Conservation (phyloP, 2,329 filamentous ascomycete genomes). For the Fusarium anthophilum region DNA sequence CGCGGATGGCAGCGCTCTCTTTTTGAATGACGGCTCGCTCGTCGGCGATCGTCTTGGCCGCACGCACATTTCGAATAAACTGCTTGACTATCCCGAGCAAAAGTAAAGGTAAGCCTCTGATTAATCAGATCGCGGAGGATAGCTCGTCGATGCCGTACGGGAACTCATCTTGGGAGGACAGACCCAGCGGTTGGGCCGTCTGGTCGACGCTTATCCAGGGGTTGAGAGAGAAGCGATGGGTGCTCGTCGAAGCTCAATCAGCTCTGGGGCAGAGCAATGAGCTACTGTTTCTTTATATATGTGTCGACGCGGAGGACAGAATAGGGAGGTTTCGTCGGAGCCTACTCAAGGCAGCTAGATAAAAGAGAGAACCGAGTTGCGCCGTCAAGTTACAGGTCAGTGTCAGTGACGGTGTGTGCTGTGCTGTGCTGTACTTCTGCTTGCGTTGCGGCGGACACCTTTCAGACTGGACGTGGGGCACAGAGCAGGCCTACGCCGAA, state of each 20-base stretch:
- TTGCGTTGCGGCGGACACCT: conserved; percentile 42
- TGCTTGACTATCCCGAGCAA: conserved; percentile 80
- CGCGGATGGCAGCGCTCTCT: conserved; percentile 96
- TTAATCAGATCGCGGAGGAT: conserved; percentile 1
- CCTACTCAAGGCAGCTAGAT: conserved; percentile 42
- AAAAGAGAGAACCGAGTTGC: conserved; percentile 34
- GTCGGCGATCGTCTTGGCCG: conserved; percentile 98
- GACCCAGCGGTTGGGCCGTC: conserved; percentile 46
- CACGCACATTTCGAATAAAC: conserved; percentile 99
- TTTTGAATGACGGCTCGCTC: conserved; percentile 98
- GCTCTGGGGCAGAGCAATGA: conserved; percentile 25
- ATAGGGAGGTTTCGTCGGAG: conserved; percentile 12
- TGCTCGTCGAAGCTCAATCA: conserved; percentile 36
- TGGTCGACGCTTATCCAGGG: conserved; percentile 42
- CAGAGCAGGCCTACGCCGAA: conserved; percentile 20
- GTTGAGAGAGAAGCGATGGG: conserved; percentile 23
- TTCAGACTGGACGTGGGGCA: conserved; percentile 44
- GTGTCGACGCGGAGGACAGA: neutral
- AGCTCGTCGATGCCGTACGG: conserved; percentile 43
- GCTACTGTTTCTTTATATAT: neutral
- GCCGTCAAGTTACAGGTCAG: conserved; percentile 33
- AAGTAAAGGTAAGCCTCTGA: conserved; percentile 20
- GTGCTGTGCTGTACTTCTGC: conserved; percentile 32
- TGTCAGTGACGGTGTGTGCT: conserved; percentile 40
- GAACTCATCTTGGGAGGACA: conserved; percentile 53